Evolutionary conservation across 495 filamentous ascomycete genomes (phyloP), one percentile per base, ranked within the genome.

Genomic region (Neurospora cerealis): DNA sequence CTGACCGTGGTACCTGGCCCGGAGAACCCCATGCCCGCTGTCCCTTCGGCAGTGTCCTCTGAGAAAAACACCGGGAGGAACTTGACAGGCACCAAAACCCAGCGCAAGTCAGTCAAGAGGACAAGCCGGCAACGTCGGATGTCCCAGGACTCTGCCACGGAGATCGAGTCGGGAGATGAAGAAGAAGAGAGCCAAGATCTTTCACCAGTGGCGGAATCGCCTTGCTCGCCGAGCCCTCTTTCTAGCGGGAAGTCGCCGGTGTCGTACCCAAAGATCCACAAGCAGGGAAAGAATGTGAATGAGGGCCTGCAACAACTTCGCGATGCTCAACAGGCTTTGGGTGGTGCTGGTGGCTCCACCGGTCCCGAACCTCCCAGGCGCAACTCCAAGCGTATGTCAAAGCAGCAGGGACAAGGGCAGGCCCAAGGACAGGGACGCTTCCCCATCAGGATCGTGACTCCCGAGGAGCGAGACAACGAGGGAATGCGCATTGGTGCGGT

Each of bases 151-250:
- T 81, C 79, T 15, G 72, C 73, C 37, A 82, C 80, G 2, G 77
- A 76, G 10, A 82, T 82, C 40, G 81, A 80, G 42, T 79, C 77
- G 3, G 76, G 69, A 3, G 70, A 42, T 8, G 73, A 76, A 7
- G 77, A 75, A n/a, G 77, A 77, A 19, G 77, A 78, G 17, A 48
- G 72, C 19, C 79, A 79, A 60, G 74, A 76, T 41, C 78, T 87
- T 1, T 84, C 86, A 1, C 85, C 87, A 3, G 84, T 87, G 2
- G 77, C 77, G 5, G 85, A 87, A 75, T 83, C 80, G 5, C 85
- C 85, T 17, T 42, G 70, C 3, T 70, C 74, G 32, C 74, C 78
- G 5, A 73, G 76, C 38, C 79, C 54, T 36, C 28, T 66, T 66
- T 66, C 79, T n/a, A 75, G 72, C 0, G 82, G 84, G 2, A 79